These are phyloP conservation scores for Diaporthe destruens DNA, from an alignment of 2,329 filamentous ascomycete species.

Conservation along the genomic window DNA sequence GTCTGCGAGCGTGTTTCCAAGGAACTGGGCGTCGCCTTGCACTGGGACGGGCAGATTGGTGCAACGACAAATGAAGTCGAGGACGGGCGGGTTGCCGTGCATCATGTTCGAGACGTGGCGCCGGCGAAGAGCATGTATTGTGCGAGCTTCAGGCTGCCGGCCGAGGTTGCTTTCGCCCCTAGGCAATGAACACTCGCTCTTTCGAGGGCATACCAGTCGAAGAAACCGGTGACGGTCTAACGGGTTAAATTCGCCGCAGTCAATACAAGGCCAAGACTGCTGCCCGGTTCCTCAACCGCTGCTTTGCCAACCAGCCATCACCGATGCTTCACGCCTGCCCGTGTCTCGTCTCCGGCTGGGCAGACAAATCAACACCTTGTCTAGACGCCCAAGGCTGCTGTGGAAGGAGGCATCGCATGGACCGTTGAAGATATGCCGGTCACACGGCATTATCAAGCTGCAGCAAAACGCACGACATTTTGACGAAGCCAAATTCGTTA, in stretches of 20 bases:
- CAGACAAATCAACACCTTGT: conserved; percentile 32
- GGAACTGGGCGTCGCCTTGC: conserved; percentile 71
- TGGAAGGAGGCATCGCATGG: conserved; percentile 15
- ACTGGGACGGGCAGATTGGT: conserved; percentile 43
- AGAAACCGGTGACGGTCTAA: background rate
- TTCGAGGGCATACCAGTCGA: conserved; percentile 40
- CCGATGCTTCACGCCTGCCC: background rate
- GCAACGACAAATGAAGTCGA: conserved; percentile 46
- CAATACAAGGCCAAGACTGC: background rate
- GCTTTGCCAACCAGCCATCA: background rate
- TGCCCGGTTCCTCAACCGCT: background rate
- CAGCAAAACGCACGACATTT: conserved; percentile 11
- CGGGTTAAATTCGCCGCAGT: background rate
- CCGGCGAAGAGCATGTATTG: conserved; percentile 98
- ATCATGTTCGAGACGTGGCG: conserved; percentile 86
- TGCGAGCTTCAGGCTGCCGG: conserved; percentile 88
- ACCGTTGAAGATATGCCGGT: conserved; percentile 29
- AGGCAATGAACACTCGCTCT: conserved; percentile 44
- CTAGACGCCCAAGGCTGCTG: conserved; percentile 14
- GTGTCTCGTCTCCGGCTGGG: background rate
- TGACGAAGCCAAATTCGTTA: conserved; percentile 2
- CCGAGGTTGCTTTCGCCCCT: conserved; percentile 81
- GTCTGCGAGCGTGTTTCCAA: conserved; percentile 76
- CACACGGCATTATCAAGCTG: conserved; percentile 26
- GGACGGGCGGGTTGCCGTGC: conserved; percentile 67